phyloP scores from a whole-genome alignment of 805 yeast species.

The Yarrowia bubula region DNA sequence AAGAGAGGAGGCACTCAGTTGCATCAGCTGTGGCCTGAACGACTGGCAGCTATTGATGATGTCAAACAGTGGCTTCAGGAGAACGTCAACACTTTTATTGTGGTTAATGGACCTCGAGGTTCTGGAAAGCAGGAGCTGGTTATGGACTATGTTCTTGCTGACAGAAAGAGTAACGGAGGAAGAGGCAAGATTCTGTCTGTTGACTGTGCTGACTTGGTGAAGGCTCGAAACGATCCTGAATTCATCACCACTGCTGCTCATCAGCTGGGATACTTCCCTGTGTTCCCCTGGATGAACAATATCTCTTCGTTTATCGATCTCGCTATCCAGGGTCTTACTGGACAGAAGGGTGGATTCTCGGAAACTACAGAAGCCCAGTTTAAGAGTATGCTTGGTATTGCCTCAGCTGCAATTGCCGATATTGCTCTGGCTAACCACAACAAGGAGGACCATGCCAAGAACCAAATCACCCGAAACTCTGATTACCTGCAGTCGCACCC shows the following conservation, averaged over 20 bases:
- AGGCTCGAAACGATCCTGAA: slow-evolving; percentile 69
- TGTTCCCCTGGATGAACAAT: slow-evolving; percentile 87
- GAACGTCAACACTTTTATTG: slow-evolving; percentile 84
- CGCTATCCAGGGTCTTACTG: slow-evolving; percentile 85
- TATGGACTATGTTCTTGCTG: slow-evolving; percentile 57
- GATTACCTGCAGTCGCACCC: slow-evolving; percentile 84
- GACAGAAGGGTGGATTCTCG: slow-evolving; percentile 87
- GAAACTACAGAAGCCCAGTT: slow-evolving; percentile 80
- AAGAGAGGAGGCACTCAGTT: slow-evolving; percentile 2
- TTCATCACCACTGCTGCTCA: slow-evolving; percentile 66
- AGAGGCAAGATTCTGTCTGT: slow-evolving; percentile 50
- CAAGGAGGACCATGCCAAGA: slow-evolving; percentile 14
- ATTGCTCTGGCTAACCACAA: slow-evolving; percentile 44
- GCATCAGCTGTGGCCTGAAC: slow-evolving; percentile 60
- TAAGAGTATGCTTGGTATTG: slow-evolving; percentile 71
- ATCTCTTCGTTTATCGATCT: slow-evolving; percentile 77
- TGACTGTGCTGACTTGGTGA: slow-evolving; percentile 75
- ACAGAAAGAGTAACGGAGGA: slow-evolving; percentile 48
- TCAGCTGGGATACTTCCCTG: slow-evolving; percentile 88
- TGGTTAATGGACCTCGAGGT: slow-evolving; percentile 90
- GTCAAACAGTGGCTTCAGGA: slow-evolving; percentile 79
- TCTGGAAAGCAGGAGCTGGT: slow-evolving; percentile 88
- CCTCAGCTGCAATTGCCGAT: slow-evolving; percentile 70
- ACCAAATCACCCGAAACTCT: slow-evolving; percentile 5
- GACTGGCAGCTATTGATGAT: slow-evolving; percentile 65